Conservation (phyloP, 352 stramenopile genomes). For the Phytophthora europaea region DNA sequence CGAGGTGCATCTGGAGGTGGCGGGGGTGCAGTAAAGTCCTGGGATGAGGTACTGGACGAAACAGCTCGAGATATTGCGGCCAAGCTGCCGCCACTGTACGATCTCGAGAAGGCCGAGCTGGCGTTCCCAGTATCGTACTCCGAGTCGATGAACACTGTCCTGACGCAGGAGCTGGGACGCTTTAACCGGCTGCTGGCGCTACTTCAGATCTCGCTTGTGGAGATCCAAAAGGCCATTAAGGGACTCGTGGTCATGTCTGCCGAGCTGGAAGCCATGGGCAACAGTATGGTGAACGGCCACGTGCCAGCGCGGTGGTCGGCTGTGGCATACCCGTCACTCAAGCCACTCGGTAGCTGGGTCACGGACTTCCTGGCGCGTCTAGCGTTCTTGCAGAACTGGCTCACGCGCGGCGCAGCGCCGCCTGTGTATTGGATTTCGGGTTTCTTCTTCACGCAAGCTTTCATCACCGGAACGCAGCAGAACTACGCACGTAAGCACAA, state of each 20-base stretch:
- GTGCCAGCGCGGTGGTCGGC: constrained; percentile 88
- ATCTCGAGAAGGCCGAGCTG: constrained; percentile 92
- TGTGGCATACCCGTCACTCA: constrained; percentile 93
- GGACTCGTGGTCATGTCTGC: constrained; percentile 94
- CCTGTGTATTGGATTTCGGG: constrained; percentile 95
- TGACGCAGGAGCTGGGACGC: constrained; percentile 92
- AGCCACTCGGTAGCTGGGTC: constrained; percentile 94
- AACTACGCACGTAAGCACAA: constrained; percentile 94
- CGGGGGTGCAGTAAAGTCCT: constrained; percentile 84
- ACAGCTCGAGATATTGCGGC: constrained; percentile 89
- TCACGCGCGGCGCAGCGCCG: constrained; percentile 77
- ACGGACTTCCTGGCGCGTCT: constrained; percentile 90
- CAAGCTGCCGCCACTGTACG: constrained; percentile 82
- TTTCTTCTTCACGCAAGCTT: constrained; percentile 96
- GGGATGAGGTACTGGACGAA: constrained; percentile 90
- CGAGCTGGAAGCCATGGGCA: constrained; percentile 94
- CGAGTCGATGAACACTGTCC: constrained; percentile 92
- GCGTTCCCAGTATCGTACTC: constrained; percentile 86
- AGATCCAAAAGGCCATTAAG: constrained; percentile 94
- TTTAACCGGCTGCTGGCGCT: constrained; percentile 91
- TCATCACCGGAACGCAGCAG: constrained; percentile 95
- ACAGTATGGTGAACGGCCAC: constrained; percentile 93
- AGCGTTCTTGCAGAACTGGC: constrained; percentile 86
- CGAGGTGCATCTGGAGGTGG: constrained; percentile 61
- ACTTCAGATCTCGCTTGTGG: constrained; percentile 82